Evolutionary conservation across 176 grass and related monocot species (phyloP).

Genomic region (Juncus inflexus): DNA sequence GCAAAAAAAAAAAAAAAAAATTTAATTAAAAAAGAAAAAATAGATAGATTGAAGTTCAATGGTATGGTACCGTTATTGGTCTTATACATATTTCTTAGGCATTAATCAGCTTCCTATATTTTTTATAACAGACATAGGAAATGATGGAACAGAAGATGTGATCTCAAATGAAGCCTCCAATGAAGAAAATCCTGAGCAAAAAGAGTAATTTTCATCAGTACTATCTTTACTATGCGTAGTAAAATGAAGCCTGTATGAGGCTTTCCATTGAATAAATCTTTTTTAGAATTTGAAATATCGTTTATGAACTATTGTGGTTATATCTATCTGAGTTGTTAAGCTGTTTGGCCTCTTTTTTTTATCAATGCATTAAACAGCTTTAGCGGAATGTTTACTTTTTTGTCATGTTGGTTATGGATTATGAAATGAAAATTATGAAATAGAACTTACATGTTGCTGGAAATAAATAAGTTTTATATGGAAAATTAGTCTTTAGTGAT

Average conservation of each 20-base stretch:
- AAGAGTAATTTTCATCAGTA: slow-evolving; percentile 18
- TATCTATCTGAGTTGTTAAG: neutral
- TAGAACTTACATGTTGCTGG: too few species aligned
- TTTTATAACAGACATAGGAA: slow-evolving; percentile 42
- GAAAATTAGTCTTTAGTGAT: too few species aligned
- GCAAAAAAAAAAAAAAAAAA: neutral
- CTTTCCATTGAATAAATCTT: too few species aligned
- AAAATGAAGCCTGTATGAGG: neutral
- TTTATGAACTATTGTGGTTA: slow-evolving; percentile 6
- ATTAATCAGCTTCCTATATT: neutral
- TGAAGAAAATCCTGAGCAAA: slow-evolving; percentile 31
- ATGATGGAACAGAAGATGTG: slow-evolving; percentile 47
- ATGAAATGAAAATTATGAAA: too few species aligned
- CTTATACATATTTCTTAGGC: too few species aligned
- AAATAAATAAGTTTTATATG: too few species aligned
- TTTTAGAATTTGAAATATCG: neutral
- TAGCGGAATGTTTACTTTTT: too few species aligned
- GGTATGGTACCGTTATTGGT: too few species aligned
- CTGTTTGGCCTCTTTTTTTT: too few species aligned
- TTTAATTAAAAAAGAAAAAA: neutral
- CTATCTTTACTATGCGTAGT: slow-evolving; percentile 18
- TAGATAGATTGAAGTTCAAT: too few species aligned
- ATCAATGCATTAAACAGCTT: too few species aligned
- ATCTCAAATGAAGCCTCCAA: slow-evolving; percentile 29
- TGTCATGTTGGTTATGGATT: too few species aligned